Evolutionary conservation across 352 stramenopile genomes (phyloP), one percentile per base, ranked within the genome.

Genomic region (Globisporangium nagaii): DNA sequence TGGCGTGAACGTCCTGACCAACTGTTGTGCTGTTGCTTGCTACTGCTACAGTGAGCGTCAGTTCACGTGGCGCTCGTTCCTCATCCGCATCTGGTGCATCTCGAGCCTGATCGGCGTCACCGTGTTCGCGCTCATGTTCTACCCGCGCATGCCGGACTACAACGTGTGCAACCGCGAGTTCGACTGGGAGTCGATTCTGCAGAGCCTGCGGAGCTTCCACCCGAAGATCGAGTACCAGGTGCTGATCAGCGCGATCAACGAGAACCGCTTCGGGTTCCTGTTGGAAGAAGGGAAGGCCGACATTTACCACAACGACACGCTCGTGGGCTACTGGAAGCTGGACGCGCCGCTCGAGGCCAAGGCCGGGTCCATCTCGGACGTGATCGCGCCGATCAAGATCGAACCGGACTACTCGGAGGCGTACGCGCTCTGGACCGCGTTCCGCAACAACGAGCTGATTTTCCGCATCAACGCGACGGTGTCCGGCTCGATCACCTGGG

Each of bases 121-220:
- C 9, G 66, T 90, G 9, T 34, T 91, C 0, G 71, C 76, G 30
- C 79, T 95, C 36, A 95, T 95, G 84, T 95, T 90, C 46, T 95
- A 91, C 61, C 84, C 84, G 8, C 82, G 84, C 24, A 83, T 91
- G 56, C 84, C 84, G 1, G 82, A 95, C 60, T 95, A 95, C 68
- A 90, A 93, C 47, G 82, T 95, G 19, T 95, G 84, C 75, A 95
- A 95, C 39, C 84, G 84, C 15, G 66, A 93, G 60, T 95, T 95
- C 58, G 82, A 95, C 42, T 95, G 84, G 84, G 80, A 88, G 41
- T 95, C 84, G 9, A 90, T 93, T 58, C 56, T 95, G 13, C 69
- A 84, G 49, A 95, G 84, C 41, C 65, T 95, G 39, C 62, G 72
- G 41, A 83, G 70, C 34, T 45, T 93, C 6, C 69, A 88, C 34